These are phyloP conservation scores for Exobasidium rhododendri DNA, from an alignment of 1,284 basidiomycete species.

Conservation along the genomic window DNA sequence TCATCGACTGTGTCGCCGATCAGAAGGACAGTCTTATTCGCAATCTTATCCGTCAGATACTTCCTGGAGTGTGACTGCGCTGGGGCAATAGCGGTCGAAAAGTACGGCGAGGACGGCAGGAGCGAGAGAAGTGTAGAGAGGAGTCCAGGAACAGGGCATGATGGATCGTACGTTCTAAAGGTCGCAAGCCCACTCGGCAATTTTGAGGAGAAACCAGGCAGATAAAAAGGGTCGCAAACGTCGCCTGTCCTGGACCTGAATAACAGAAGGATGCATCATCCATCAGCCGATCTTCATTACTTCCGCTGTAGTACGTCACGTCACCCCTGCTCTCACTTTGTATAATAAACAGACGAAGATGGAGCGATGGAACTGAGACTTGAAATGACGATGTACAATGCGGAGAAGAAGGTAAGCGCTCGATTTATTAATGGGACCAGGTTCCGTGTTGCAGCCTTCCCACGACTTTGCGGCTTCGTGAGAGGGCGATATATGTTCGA, in stretches of 20 bases:
- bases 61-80: not conserved
- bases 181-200: slow-evolving; percentile 28
- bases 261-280: not conserved
- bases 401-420: slow-evolving; percentile 9
- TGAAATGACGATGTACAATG: slow-evolving; percentile 2
- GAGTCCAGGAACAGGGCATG: slow-evolving; percentile 28
- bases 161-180: slow-evolving; percentile 35
- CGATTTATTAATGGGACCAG: slow-evolving; percentile 14
- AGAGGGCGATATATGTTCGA: slow-evolving; percentile 16
- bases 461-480: slow-evolving; percentile 9
- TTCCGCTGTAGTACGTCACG: not conserved
- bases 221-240: slow-evolving; percentile 31
- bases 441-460: not conserved
- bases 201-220: slow-evolving; percentile 36
- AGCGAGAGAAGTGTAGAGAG: slow-evolving; percentile 28
- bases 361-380: slow-evolving; percentile 9
- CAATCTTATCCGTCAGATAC: slow-evolving; percentile 30
- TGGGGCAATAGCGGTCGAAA: not conserved
- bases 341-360: not conserved
- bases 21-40: slow-evolving; percentile 55
- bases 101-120: slow-evolving; percentile 18
- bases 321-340: not conserved
- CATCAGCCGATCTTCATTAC: not conserved
- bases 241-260: not conserved
- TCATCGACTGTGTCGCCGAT: slow-evolving; percentile 56